phyloP scores from a whole-genome alignment of 225 moss, liverwort and hornwort genomes.

The Physcomitrium patens region DNA sequence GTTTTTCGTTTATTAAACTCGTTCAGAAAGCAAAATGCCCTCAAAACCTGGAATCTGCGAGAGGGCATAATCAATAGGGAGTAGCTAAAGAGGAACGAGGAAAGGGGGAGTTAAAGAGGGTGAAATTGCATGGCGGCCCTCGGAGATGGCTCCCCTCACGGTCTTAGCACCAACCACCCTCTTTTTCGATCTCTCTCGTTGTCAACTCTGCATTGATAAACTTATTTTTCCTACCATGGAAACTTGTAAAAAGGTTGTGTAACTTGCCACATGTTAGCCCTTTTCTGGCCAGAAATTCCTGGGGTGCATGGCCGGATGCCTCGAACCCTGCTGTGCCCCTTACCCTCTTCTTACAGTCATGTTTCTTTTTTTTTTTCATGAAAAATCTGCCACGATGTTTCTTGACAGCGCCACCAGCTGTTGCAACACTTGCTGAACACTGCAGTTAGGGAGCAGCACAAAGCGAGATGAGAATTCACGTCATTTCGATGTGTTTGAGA shows the following conservation, averaged over 20 bases:
- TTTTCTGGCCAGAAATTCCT: conserved; percentile 3
- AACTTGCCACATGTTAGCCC: conserved; percentile 2
- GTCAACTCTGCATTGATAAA: no score
- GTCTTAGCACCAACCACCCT: no score
- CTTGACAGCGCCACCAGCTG: neutral
- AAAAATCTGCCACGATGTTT: neutral
- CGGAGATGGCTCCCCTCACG: no score
- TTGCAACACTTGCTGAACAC: neutral
- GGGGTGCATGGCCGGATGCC: conserved; percentile 23
- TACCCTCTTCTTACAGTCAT: conserved; percentile 15
- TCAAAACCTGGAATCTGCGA: no score
- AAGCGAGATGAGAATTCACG: conserved; percentile 1
- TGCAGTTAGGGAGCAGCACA: neutral
- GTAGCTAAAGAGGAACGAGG: no score
- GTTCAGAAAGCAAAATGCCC: no score
- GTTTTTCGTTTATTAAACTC: neutral
- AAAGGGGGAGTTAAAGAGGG: neutral
- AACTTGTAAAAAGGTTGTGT: neutral
- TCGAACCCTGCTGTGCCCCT: neutral
- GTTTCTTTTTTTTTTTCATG: neutral
- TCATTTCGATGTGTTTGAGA: neutral
- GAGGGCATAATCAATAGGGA: no score
- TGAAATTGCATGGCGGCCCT: neutral
- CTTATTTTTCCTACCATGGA: neutral
- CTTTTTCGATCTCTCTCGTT: no score